phyloP scores from a whole-genome alignment of 768 basidiomycete species.

The Termitomyces bulborhizus region DNA sequence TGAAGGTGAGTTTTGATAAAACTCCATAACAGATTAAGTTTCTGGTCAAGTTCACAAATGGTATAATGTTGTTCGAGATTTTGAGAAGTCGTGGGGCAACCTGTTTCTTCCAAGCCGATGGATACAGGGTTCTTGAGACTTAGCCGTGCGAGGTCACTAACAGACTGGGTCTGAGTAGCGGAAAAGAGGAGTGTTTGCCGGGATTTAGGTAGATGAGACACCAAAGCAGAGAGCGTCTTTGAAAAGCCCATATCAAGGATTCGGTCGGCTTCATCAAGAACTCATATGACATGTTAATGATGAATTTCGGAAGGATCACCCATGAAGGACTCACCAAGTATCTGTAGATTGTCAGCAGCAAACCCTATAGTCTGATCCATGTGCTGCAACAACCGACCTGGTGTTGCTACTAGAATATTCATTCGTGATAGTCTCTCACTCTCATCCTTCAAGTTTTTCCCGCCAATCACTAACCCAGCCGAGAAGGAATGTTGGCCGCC shows the following conservation, averaged over 20 bases:
- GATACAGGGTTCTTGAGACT: slow-evolving; percentile 78
- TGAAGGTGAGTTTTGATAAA: slow-evolving; percentile 94
- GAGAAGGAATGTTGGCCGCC: slow-evolving; percentile 90
- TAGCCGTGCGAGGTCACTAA: slow-evolving; percentile 83
- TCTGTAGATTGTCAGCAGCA: slow-evolving; percentile 83
- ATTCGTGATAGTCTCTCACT: slow-evolving; percentile 81
- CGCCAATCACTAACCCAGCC: slow-evolving; percentile 93
- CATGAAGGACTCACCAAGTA: slow-evolving; percentile 58
- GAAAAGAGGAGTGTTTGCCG: slow-evolving; percentile 97
- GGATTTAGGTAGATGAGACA: slow-evolving; percentile 85
- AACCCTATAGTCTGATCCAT: slow-evolving; percentile 98
- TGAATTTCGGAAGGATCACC: neutral
- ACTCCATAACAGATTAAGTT: slow-evolving; percentile 87
- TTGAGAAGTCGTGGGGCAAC: slow-evolving; percentile 56
- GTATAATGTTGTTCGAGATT: slow-evolving; percentile 87
- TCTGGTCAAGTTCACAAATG: slow-evolving; percentile 75
- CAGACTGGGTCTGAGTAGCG: slow-evolving; percentile 90
- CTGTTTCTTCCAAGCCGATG: slow-evolving; percentile 56
- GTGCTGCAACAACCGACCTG: slow-evolving; percentile 91
- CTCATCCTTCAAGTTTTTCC: slow-evolving; percentile 93
- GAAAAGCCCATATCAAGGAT: slow-evolving; percentile 97
- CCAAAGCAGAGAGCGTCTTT: slow-evolving; percentile 80
- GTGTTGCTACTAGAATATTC: slow-evolving; percentile 99
- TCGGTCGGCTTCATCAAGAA: slow-evolving; percentile 95
- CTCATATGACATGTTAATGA: slow-evolving; percentile 30